These are phyloP conservation scores for Melanogaster broomeanus DNA, from an alignment of 768 basidiomycete genomes.

Conservation along the genomic window DNA sequence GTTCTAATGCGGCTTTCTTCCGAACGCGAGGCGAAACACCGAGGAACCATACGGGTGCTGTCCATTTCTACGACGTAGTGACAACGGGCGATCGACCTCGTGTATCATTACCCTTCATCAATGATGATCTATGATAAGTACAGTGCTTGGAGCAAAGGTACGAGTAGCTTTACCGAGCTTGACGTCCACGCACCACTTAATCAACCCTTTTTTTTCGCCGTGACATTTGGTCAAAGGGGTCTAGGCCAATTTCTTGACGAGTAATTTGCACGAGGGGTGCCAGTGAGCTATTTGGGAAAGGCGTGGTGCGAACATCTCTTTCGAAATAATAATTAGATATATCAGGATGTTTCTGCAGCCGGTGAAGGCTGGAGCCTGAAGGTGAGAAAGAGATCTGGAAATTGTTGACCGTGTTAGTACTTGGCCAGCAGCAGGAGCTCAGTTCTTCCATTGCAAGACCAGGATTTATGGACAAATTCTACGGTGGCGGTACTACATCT, in stretches of 20 bases:
- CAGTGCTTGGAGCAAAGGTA: slow-evolving; percentile 16
- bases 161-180: slow-evolving; percentile 15
- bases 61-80: slow-evolving; percentile 6
- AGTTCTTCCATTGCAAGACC: no score
- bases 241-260: slow-evolving; percentile 4
- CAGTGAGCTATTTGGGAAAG: slow-evolving; percentile 12
- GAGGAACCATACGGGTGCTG: slow-evolving; percentile 17
- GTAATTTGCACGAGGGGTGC: slow-evolving; percentile 4
- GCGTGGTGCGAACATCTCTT: slow-evolving; percentile 17
- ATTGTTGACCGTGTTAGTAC: no score
- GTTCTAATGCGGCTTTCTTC: not conserved
- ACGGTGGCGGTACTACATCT: no score
- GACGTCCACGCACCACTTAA: slow-evolving; percentile 11
- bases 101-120: slow-evolving; percentile 23
- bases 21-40: slow-evolving; percentile 11
- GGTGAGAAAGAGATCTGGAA: no score
- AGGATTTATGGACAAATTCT: no score
- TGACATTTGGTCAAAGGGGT: slow-evolving; percentile 7
- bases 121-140: slow-evolving; percentile 19
- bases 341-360: slow-evolving; percentile 20
- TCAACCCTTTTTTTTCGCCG: slow-evolving; percentile 19
- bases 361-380: no score
- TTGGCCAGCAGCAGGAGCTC: no score
- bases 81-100: slow-evolving; percentile 23
- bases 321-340: slow-evolving; percentile 5